phyloP scores from a whole-genome alignment of 305 asterid genomes.

The Striga hermonthica region DNA sequence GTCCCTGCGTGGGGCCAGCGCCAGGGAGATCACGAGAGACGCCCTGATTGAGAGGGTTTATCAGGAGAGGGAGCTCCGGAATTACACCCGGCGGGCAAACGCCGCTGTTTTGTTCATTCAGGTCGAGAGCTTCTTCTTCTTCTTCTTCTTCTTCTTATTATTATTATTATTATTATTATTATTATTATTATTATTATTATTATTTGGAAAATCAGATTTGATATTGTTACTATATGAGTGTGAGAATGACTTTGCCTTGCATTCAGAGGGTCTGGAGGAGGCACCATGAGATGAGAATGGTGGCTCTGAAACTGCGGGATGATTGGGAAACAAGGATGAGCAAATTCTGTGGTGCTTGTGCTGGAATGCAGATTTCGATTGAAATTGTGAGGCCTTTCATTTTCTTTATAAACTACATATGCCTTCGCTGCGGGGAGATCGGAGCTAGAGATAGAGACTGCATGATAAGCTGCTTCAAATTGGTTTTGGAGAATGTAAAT shows the following conservation, averaged over 20 bases:
- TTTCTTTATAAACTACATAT: constrained; percentile 59
- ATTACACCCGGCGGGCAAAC: constrained; percentile 63
- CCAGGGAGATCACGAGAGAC: constrained; percentile 78
- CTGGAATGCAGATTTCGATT: constrained; percentile 44
- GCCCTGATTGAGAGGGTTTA: constrained; percentile 73
- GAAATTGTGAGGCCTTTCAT: constrained; percentile 75
- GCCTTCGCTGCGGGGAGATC: constrained; percentile 47
- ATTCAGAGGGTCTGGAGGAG: constrained; percentile 88
- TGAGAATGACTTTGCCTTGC: constrained; percentile 20
- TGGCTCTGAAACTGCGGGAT: constrained; percentile 55
- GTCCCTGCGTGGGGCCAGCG: constrained; percentile 95
- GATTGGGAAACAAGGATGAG: constrained; percentile 70
- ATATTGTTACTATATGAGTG: constrained; percentile 8
- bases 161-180: not conserved
- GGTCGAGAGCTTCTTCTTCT: constrained; percentile 47
- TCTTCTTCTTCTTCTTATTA: too few relatives aligned
- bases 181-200: not conserved
- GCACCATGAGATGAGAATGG: constrained; percentile 44
- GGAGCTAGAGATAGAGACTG: constrained; percentile 60
- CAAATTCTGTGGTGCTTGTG: constrained; percentile 36
- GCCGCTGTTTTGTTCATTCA: constrained; percentile 73
- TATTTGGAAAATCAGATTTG: constrained; percentile 7
- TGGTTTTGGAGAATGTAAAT: constrained; percentile 62
- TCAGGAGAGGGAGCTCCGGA: constrained; percentile 79
- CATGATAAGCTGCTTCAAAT: constrained; percentile 62